phyloP scores from a whole-genome alignment of 441 rosid species.

The Caryocar brasiliense region DNA sequence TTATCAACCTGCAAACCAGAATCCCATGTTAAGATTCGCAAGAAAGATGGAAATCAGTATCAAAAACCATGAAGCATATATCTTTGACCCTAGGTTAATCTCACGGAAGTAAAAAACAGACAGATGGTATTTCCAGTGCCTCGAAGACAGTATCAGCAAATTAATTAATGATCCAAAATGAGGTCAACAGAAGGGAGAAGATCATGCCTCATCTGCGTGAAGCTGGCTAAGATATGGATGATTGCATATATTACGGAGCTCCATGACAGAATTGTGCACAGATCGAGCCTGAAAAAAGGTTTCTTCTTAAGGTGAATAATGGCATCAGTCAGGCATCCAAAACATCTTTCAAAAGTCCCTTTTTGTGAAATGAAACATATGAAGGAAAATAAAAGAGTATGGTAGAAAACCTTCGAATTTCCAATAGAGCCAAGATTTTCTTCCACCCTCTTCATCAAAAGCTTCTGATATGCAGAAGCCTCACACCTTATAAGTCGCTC shows the following conservation, averaged over 20 bases:
- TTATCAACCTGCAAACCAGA: slow-evolving; percentile 53
- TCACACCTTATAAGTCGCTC: slow-evolving; percentile 90
- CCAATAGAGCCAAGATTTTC: slow-evolving; percentile 88
- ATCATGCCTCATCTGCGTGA: slow-evolving; percentile 79
- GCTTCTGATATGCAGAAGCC: slow-evolving; percentile 94
- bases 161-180: slow-evolving; percentile 5
- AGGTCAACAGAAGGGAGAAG: slow-evolving; percentile 12
- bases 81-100: neutral
- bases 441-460: slow-evolving; percentile 90
- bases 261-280: slow-evolving; percentile 95
- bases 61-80: neutral
- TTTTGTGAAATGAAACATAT: neutral
- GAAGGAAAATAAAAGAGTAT: neutral
- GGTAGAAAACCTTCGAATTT: slow-evolving; percentile 60
- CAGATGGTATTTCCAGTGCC: neutral
- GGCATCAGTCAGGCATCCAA: no score
- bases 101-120: slow-evolving; percentile 3
- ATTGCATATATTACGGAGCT: slow-evolving; percentile 92
- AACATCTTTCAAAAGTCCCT: no score
- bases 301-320: no score
- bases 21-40: slow-evolving; percentile 8
- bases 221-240: slow-evolving; percentile 97
- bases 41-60: slow-evolving; percentile 4
- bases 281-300: slow-evolving; percentile 66
- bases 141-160: no score